phyloP scores from a whole-genome alignment of 306 rosid genomes.

The Inga oerstediana region DNA sequence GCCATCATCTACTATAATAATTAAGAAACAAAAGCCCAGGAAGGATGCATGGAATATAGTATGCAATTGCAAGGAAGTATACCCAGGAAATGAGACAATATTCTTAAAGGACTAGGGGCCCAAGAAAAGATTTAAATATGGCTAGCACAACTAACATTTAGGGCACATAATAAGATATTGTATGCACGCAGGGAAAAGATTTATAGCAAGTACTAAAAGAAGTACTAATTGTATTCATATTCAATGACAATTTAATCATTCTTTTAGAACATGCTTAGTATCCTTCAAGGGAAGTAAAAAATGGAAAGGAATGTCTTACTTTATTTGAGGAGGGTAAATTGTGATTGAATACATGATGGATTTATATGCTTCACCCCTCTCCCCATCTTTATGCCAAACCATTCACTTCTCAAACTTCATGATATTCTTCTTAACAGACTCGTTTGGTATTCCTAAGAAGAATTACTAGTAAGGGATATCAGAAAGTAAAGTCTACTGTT shows the following conservation, averaged over 20 bases:
- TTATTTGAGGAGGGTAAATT: not conserved
- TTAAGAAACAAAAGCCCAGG: not conserved
- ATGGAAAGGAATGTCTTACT: not conserved
- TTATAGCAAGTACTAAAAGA: not conserved
- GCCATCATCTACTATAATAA: not conserved
- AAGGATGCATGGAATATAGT: not conserved
- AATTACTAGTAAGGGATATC: not conserved
- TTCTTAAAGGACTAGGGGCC: not conserved
- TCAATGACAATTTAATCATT: not conserved
- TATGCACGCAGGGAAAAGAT: not conserved
- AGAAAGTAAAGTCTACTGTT: slow-evolving; percentile 9
- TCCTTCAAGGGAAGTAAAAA: not conserved
- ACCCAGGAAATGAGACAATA: not conserved
- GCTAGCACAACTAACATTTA: not conserved
- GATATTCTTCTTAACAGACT: not conserved
- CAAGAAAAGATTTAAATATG: not conserved
- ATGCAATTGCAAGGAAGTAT: not conserved
- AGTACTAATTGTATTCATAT: not conserved
- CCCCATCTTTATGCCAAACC: not conserved
- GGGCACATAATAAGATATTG: not conserved
- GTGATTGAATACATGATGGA: not conserved
- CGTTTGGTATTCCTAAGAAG: not conserved
- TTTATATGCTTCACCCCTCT: not conserved
- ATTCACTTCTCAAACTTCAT: not conserved
- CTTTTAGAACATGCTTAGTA: not conserved